A percentile compares a stretch with the other conserved stretches of the same genome.
Evolutionary conservation across 2,329 filamentous ascomycete genomes (phyloP).

Genomic region (Microcyclosporella mali): DNA sequence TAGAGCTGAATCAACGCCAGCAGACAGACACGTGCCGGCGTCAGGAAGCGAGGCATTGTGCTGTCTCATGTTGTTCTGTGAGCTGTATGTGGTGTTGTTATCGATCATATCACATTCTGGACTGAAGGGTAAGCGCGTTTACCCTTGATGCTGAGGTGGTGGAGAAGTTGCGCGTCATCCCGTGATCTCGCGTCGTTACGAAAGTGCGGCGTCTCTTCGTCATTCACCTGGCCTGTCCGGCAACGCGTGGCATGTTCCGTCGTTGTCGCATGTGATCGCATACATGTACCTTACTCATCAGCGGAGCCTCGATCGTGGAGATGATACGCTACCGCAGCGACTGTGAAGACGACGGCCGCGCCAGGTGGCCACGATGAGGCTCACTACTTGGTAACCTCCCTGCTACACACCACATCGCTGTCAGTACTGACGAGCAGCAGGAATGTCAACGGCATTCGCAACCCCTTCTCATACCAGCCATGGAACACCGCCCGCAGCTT

Average conservation of each 20-base stretch:
- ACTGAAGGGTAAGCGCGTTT: neutral
- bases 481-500: constrained; percentile 45
- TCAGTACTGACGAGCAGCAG: constrained; percentile 25
- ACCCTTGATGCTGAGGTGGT: no score
- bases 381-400: constrained; percentile 31
- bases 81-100: neutral
- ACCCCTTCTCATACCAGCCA: constrained; percentile 50
- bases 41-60: constrained; percentile 72
- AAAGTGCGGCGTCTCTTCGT: no score
- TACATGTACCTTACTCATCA: no score
- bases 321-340: neutral
- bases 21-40: constrained; percentile 80
- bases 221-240: neutral
- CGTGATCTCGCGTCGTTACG: neutral
- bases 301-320: no score
- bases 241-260: no score
- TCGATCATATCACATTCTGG: no score
- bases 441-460: constrained; percentile 51
- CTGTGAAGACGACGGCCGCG: neutral
- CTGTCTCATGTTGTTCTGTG: constrained; percentile 2
- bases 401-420: neutral
- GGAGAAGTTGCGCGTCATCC: neutral
- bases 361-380: constrained; percentile 29
- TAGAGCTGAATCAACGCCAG: constrained; percentile 79
- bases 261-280: no score